These are phyloP conservation scores for Xerophyta viscosa DNA, from an alignment of 106 monocot genomes.

Conservation along the genomic window DNA sequence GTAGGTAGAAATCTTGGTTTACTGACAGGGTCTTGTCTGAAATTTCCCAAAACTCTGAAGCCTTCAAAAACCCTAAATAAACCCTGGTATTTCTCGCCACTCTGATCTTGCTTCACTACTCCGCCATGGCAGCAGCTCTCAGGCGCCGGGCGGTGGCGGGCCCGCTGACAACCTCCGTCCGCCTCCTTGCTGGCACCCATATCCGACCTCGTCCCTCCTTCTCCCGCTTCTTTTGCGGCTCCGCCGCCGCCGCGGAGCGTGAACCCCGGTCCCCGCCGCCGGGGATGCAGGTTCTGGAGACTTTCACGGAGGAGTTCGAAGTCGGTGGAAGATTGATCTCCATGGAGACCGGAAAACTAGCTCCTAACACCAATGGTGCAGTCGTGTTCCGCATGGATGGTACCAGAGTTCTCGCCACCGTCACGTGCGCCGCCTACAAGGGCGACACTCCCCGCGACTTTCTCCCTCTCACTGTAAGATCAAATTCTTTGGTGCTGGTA, in stretches of 20 bases:
- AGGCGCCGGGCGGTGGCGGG: not conserved
- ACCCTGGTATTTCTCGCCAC: too few species aligned
- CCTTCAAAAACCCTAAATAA: too few species aligned
- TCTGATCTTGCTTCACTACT: not conserved
- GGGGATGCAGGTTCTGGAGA: constrained; percentile 54
- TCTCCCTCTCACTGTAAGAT: constrained; percentile 81
- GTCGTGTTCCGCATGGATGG: constrained; percentile 67
- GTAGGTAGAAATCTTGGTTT: too few species aligned
- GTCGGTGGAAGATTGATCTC: constrained; percentile 62
- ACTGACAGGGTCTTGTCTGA: too few species aligned
- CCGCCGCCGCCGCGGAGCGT: constrained; percentile 4
- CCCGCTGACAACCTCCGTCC: not conserved
- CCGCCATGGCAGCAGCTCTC: constrained; percentile 17
- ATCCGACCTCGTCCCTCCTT: not conserved
- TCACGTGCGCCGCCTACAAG: constrained; percentile 36
- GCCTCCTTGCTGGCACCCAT: constrained; percentile 8
- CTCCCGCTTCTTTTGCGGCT: constrained; percentile 15
- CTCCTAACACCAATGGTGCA: constrained; percentile 78
- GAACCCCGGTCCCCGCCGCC: not conserved
- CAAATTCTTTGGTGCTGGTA: not conserved
- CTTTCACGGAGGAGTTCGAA: constrained; percentile 81
- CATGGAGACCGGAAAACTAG: constrained; percentile 83
- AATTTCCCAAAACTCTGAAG: too few species aligned
- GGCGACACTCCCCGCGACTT: constrained; percentile 59
- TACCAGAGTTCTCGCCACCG: constrained; percentile 75